A percentile compares a stretch with the other conserved stretches of the same genome.
These are phyloP conservation scores for Teratosphaeria gauchensis DNA, from an alignment of 2,329 filamentous ascomycete genomes.

Conservation along the genomic window DNA sequence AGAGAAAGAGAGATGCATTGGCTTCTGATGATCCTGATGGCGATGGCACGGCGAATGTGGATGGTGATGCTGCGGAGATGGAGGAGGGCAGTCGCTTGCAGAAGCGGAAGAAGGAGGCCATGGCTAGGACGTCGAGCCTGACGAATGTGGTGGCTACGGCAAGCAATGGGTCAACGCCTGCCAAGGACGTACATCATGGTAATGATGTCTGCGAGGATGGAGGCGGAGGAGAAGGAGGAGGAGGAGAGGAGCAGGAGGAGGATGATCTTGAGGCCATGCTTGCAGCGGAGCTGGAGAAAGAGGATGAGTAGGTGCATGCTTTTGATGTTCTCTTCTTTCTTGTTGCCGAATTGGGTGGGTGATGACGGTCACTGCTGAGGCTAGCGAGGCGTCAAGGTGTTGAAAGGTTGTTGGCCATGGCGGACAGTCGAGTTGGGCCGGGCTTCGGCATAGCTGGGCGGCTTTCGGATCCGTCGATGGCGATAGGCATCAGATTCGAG, in stretches of 20 bases:
- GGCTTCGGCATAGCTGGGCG: background rate
- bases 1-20: constrained; percentile 21
- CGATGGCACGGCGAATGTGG: constrained; percentile 11
- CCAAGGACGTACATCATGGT: constrained; percentile 22
- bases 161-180: constrained; percentile 4
- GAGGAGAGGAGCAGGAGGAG: constrained; percentile 23
- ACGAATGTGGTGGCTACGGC: constrained; percentile 28
- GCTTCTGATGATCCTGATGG: constrained; percentile 25
- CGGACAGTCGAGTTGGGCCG: background rate
- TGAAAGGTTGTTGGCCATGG: background rate
- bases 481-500: background rate
- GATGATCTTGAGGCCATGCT: constrained; percentile 50
- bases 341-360: background rate
- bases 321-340: background rate
- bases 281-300: constrained; percentile 33
- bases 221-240: constrained; percentile 14
- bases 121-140: constrained; percentile 38
- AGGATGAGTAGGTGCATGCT: constrained; percentile 11
- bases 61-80: constrained; percentile 30
- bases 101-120: constrained; percentile 38
- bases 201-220: constrained; percentile 39
- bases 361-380: background rate
- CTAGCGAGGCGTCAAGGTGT: background rate
- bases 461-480: too few relatives aligned
- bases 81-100: constrained; percentile 36